Evolutionary conservation across 768 basidiomycete genomes (phyloP).

Genomic region (Naganishia friedmannii): DNA sequence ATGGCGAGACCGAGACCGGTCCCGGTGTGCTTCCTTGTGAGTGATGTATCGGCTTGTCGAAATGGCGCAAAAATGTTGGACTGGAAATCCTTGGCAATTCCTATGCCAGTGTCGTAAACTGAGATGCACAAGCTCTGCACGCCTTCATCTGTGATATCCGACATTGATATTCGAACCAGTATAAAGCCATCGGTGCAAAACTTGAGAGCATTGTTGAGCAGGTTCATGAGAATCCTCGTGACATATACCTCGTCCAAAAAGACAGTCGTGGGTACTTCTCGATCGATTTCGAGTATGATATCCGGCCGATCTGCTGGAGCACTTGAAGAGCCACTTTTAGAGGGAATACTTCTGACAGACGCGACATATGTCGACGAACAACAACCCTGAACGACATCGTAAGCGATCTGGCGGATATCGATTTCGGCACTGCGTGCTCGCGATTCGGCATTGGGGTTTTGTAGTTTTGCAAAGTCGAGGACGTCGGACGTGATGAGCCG

Average conservation of each 20-base stretch:
- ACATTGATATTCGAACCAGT: constrained; percentile 20
- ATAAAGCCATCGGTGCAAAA: constrained; percentile 27
- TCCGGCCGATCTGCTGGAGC: constrained; percentile 16
- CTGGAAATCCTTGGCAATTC: constrained; percentile 11
- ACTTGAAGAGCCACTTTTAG: background rate
- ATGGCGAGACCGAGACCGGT: constrained; percentile 24
- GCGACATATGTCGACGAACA: constrained; percentile 13
- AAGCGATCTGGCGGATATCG: constrained; percentile 20
- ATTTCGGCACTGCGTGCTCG: constrained; percentile 17
- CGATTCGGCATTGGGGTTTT: constrained; percentile 24
- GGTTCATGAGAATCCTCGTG: constrained; percentile 26
- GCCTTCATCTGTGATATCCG: constrained; percentile 5
- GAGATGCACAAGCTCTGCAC: constrained; percentile 15
- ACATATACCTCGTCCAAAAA: constrained; percentile 28
- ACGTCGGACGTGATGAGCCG: constrained; percentile 29
- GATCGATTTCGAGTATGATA: constrained; percentile 21
- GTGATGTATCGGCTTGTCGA: constrained; percentile 22
- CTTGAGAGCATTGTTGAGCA: constrained; percentile 28
- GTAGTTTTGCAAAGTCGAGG: constrained; percentile 27
- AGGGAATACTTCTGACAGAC: constrained; percentile 13
- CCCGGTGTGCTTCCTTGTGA: constrained; percentile 24
- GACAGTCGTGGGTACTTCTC: constrained; percentile 11
- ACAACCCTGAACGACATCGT: constrained; percentile 23
- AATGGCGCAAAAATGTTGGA: constrained; percentile 22
- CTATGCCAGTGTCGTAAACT: constrained; percentile 25